Percentiles rank a stretch among this genome's conserved stretches.
Evolutionary conservation across 805 yeast species (phyloP).

Genomic region (Suhomyces kilbournensis): DNA sequence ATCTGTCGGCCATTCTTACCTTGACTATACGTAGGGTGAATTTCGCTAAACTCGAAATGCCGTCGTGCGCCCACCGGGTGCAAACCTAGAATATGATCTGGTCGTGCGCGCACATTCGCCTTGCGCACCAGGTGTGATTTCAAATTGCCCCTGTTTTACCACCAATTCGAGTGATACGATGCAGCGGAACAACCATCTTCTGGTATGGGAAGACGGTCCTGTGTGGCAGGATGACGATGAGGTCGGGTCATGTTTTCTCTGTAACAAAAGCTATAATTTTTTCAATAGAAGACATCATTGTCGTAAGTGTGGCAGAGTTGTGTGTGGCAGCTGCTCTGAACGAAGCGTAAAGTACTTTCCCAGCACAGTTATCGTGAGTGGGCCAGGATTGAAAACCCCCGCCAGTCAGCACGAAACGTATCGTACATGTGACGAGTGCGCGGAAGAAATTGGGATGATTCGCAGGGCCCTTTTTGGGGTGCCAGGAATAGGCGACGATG

Average conservation of each 20-base stretch:
- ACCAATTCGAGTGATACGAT: neutral
- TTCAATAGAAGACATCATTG: conserved; percentile 82
- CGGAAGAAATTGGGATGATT: conserved; percentile 44
- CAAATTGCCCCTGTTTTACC: neutral
- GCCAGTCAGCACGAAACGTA: conserved; percentile 31
- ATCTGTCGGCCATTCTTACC: conserved; percentile 66
- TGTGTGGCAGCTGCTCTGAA: conserved; percentile 67
- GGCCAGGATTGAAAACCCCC: conserved; percentile 12
- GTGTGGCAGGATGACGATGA: conserved; percentile 72
- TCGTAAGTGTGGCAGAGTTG: conserved; percentile 74
- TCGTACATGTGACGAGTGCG: conserved; percentile 75
- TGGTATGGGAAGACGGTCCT: conserved; percentile 25
- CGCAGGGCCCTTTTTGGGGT: conserved; percentile 14
- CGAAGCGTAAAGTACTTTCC: conserved; percentile 37
- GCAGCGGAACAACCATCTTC: neutral
- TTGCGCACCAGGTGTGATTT: neutral
- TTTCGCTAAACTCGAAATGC: neutral
- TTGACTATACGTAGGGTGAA: too few species aligned
- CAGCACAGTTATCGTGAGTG: conserved; percentile 15
- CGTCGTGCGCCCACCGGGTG: neutral
- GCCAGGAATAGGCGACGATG: neutral
- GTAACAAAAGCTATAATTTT: conserved; percentile 51
- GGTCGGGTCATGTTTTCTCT: conserved; percentile 51
- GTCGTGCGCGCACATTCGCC: neutral
- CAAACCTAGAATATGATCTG: neutral